Percentiles rank a stretch among this genome's conserved stretches.
These are phyloP conservation scores for Erysimum cheiri DNA, from an alignment of 441 rosid genomes.

Conservation along the genomic window DNA sequence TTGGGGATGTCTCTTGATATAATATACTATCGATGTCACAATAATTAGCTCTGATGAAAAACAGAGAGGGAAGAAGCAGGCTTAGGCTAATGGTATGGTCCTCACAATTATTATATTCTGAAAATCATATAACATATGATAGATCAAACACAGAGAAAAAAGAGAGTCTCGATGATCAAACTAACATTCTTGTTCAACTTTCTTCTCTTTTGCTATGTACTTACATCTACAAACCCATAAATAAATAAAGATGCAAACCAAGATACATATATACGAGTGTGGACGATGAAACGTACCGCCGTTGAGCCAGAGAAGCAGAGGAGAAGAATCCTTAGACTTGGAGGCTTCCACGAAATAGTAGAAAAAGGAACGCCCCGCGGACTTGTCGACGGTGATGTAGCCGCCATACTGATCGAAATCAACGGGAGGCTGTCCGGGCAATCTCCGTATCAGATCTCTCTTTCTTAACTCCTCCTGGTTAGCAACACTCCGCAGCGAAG, in stretches of 20 bases:
- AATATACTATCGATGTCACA: conserved; percentile 9
- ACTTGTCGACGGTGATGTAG: conserved; percentile 65
- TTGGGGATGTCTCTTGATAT: conserved; percentile 3
- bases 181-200: conserved; percentile 35
- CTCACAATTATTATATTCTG: background rate
- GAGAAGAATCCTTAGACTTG: conserved; percentile 52
- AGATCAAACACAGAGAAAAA: background rate
- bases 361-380: conserved; percentile 71
- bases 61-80: conserved; percentile 13
- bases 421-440: conserved; percentile 78
- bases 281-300: conserved; percentile 61
- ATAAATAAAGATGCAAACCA: background rate
- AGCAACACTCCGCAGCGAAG: conserved; percentile 14
- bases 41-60: background rate
- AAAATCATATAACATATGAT: background rate
- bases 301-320: conserved; percentile 94
- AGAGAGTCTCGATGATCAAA: conserved; percentile 36
- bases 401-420: conserved; percentile 75
- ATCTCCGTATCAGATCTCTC: conserved; percentile 57
- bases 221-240: background rate
- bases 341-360: conserved; percentile 77
- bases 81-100: conserved; percentile 15
- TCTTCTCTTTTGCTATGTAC: background rate
- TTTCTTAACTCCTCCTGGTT: conserved; percentile 54
- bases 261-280: background rate